Conservation (phyloP, 1,284 basidiomycete genomes). For the Fomitopsis pinicola region DNA sequence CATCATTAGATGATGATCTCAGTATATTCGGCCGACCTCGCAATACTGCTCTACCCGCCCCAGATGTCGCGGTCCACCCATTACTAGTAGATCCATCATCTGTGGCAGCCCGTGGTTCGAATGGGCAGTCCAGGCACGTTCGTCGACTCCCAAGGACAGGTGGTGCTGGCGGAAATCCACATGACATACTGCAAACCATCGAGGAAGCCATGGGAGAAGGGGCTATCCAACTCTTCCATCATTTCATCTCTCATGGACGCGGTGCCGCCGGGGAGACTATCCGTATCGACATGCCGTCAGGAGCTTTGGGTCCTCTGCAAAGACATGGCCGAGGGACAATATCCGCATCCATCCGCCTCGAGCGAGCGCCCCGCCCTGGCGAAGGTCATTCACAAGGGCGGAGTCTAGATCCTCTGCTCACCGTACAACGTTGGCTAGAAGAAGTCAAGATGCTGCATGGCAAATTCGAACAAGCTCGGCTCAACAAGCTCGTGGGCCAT, state of each 20-base stretch:
- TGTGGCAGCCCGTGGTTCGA: slow-evolving; percentile 37
- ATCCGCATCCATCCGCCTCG: slow-evolving; percentile 57
- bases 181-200: slow-evolving; percentile 74
- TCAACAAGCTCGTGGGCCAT: slow-evolving; percentile 70
- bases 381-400: slow-evolving; percentile 47
- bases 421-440: slow-evolving; percentile 88
- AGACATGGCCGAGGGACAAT: slow-evolving; percentile 44
- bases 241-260: slow-evolving; percentile 60
- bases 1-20: slow-evolving; percentile 41
- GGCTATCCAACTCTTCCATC: slow-evolving; percentile 81
- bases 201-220: slow-evolving; percentile 82
- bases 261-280: slow-evolving; percentile 57
- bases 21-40: slow-evolving; percentile 63
- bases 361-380: slow-evolving; percentile 47
- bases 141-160: slow-evolving; percentile 54
- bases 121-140: slow-evolving; percentile 43
- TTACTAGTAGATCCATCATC: slow-evolving; percentile 66
- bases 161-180: slow-evolving; percentile 41
- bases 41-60: slow-evolving; percentile 40
- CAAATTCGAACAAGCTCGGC: slow-evolving; percentile 63
- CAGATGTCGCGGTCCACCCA: slow-evolving; percentile 77
- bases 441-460: slow-evolving; percentile 83
- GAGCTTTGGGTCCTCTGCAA: slow-evolving; percentile 50
- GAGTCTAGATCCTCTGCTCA: slow-evolving; percentile 75
- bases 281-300: slow-evolving; percentile 66